Conservation (phyloP, 305 asterid species). For the Plantago lanceolata region DNA sequence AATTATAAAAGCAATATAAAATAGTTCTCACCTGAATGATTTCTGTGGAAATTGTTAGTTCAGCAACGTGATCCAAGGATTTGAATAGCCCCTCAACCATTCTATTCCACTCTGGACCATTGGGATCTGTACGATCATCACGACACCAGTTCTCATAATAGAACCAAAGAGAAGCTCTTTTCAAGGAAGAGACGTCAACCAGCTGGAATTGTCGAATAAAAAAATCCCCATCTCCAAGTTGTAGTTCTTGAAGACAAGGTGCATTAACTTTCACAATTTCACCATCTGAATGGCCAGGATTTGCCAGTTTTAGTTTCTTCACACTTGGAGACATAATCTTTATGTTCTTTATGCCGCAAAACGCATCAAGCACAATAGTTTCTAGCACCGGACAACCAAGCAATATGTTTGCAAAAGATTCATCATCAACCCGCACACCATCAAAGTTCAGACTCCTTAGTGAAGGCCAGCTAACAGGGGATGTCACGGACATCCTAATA, state of each 20-base stretch:
- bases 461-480: neutral
- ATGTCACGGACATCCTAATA: neutral
- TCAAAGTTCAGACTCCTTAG: neutral
- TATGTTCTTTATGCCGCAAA: neutral
- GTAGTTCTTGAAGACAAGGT: constrained; percentile 2
- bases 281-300: no score
- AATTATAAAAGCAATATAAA: neutral
- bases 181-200: constrained; percentile 1
- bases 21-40: neutral
- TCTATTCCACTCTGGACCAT: neutral
- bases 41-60: neutral
- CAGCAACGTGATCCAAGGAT: neutral
- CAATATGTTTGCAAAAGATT: neutral
- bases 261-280: neutral
- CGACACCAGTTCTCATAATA: neutral
- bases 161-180: neutral
- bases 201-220: neutral
- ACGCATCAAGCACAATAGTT: neutral
- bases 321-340: neutral
- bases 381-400: neutral
- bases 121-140: neutral
- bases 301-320: no score
- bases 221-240: neutral
- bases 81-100: neutral
- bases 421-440: neutral